Evolutionary conservation across 331 rosid genomes (phyloP).

Genomic region (Pyrus hybrid): DNA sequence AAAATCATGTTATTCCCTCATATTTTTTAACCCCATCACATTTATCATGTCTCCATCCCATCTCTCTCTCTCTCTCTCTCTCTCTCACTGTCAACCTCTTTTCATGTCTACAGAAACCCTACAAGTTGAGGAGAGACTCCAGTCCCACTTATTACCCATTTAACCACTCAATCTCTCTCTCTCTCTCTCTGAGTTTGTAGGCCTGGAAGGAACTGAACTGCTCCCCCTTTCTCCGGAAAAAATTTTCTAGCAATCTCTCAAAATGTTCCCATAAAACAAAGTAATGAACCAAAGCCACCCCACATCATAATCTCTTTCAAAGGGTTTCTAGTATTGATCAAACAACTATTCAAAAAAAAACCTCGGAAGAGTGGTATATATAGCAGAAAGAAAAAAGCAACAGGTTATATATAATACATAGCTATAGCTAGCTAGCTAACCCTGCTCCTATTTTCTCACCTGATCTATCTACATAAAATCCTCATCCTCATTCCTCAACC

Average conservation of each 20-base stretch:
- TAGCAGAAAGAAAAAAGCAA: not conserved
- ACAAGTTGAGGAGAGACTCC: constrained; percentile 10
- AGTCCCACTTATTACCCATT: constrained; percentile 7
- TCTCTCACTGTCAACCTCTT: constrained; percentile 40
- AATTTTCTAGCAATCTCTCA: constrained; percentile 12
- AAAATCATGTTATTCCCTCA: constrained; percentile 57
- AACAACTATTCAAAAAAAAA: constrained; percentile 26
- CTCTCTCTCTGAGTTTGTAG: constrained; percentile 12
- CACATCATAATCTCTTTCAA: constrained; percentile 25
- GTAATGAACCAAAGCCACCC: constrained; percentile 22
- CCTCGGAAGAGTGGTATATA: not conserved
- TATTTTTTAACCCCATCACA: constrained; percentile 14
- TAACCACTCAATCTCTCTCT: too few relatives aligned
- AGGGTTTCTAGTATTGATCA: constrained; percentile 52
- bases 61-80: constrained; percentile 21
- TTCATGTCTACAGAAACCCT: constrained; percentile 46
- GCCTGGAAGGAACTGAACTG: constrained; percentile 14
- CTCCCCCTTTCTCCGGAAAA: constrained; percentile 13
- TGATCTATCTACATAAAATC: not conserved
- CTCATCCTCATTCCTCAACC: not conserved
- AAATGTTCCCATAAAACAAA: constrained; percentile 17
- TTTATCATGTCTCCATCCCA: constrained; percentile 56
- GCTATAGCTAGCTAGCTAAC: not conserved
- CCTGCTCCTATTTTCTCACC: constrained; percentile 26
- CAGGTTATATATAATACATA: not conserved